These are phyloP conservation scores for Lachancea nothofagi DNA, from an alignment of 805 yeast species.

Conservation along the genomic window DNA sequence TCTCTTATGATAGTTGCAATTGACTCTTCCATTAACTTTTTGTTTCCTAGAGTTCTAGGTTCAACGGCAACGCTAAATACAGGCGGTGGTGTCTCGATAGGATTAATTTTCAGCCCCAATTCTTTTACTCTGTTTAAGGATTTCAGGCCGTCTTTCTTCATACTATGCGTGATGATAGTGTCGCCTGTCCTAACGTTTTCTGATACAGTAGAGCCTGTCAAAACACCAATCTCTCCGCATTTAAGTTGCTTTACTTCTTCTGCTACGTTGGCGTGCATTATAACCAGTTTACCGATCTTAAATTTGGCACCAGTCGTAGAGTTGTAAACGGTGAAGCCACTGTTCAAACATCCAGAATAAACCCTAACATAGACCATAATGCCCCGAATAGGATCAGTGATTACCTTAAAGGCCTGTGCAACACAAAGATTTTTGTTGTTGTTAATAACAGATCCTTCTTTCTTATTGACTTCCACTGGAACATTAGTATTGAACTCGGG, in stretches of 20 bases:
- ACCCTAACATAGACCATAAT: conserved; percentile 81
- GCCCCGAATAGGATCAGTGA: conserved; percentile 79
- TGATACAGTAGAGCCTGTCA: conserved; percentile 33
- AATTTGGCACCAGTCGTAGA: conserved; percentile 65
- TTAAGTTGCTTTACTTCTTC: conserved; percentile 58
- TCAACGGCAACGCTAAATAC: conserved; percentile 82
- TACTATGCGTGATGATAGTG: conserved; percentile 63
- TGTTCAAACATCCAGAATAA: conserved; percentile 69
- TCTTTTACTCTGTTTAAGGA: conserved; percentile 37
- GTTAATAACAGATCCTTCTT: conserved; percentile 47
- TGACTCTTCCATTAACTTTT: conserved; percentile 64
- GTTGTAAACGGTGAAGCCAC: conserved; percentile 59
- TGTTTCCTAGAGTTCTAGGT: conserved; percentile 79
- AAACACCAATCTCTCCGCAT: conserved; percentile 86
- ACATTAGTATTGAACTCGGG: conserved; percentile 45
- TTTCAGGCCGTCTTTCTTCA: conserved; percentile 46
- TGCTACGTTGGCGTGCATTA: conserved; percentile 87
- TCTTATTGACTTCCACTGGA: conserved; percentile 31
- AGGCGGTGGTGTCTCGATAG: conserved; percentile 86
- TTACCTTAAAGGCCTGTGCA: conserved; percentile 87
- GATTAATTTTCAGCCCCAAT: conserved; percentile 49
- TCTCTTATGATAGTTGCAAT: conserved; percentile 65
- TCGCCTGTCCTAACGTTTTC: conserved; percentile 84
- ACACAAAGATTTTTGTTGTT: conserved; percentile 57
- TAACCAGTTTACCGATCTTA: conserved; percentile 58